These are phyloP conservation scores for Ophiosphaerella herpotricha DNA, from an alignment of 2,329 filamentous ascomycete species.

Conservation along the genomic window DNA sequence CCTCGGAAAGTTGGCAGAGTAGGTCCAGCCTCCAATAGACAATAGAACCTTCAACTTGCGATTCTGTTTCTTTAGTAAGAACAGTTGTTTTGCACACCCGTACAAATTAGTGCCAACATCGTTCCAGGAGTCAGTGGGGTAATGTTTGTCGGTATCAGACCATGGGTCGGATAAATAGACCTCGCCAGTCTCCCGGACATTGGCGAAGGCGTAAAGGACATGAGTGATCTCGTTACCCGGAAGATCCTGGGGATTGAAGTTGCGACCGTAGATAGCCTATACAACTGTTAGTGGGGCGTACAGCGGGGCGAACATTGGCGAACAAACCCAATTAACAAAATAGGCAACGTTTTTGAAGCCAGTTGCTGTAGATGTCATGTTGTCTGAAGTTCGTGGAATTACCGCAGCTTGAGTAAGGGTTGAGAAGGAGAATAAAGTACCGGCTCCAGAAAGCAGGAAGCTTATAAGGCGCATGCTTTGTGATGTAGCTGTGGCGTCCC, in stretches of 20 bases:
- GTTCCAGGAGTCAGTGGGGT: slow-evolving; percentile 45
- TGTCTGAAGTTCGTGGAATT: background rate
- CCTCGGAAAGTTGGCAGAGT: slow-evolving; percentile 42
- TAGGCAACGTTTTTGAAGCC: slow-evolving; percentile 45
- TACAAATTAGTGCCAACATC: slow-evolving; percentile 46
- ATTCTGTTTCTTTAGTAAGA: slow-evolving; percentile 43
- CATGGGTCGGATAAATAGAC: slow-evolving; percentile 46
- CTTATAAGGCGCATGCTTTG: slow-evolving; percentile 24
- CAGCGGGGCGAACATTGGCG: slow-evolving; percentile 1
- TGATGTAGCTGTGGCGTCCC: slow-evolving; percentile 22
- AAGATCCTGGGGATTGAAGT: slow-evolving; percentile 43
- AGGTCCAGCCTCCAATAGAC: slow-evolving; percentile 48
- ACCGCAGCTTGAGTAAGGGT: slow-evolving; percentile 19
- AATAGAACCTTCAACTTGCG: slow-evolving; percentile 44
- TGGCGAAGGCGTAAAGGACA: slow-evolving; percentile 47
- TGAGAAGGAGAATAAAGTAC: slow-evolving; percentile 25
- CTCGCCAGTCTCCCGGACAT: slow-evolving; percentile 44
- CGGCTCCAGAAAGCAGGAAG: slow-evolving; percentile 28
- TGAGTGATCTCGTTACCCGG: slow-evolving; percentile 41
- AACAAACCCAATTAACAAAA: slow-evolving; percentile 46
- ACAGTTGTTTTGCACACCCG: slow-evolving; percentile 45
- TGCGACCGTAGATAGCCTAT: slow-evolving; percentile 46
- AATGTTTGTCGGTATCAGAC: slow-evolving; percentile 46
- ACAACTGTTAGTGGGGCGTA: slow-evolving; percentile 3
- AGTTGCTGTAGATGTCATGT: slow-evolving; percentile 21